phyloP scores from a whole-genome alignment of 2,329 filamentous ascomycete species.

The Graphiopsis chlorocephala region DNA sequence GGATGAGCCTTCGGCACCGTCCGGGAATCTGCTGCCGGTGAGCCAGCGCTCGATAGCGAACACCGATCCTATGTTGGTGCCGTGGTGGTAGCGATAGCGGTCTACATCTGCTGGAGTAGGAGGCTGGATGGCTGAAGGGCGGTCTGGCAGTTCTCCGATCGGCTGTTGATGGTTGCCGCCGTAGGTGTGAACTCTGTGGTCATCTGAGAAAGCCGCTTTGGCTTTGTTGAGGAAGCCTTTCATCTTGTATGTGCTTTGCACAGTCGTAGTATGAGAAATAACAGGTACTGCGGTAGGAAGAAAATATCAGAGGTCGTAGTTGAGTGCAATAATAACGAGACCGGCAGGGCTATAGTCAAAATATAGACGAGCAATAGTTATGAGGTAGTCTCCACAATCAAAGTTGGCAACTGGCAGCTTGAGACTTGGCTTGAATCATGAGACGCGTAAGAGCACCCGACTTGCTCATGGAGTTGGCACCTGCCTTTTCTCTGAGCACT shows the following conservation, averaged over 20 bases:
- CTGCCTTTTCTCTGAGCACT: not conserved
- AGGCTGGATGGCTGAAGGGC: constrained; percentile 33
- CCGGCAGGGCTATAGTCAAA: not conserved
- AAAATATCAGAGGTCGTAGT: not conserved
- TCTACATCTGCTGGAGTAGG: constrained; percentile 44
- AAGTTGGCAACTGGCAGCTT: constrained; percentile 8
- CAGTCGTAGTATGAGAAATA: not conserved
- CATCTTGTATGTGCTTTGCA: constrained; percentile 25
- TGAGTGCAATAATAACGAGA: not conserved
- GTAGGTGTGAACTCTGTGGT: constrained; percentile 12
- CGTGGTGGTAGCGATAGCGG: constrained; percentile 60
- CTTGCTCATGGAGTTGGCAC: not conserved
- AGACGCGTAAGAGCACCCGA: constrained; percentile 5
- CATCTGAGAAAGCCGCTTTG: constrained; percentile 32
- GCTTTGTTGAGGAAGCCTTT: constrained; percentile 40
- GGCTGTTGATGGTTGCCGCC: constrained; percentile 23
- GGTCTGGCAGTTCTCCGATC: constrained; percentile 23
- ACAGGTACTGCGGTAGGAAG: no score
- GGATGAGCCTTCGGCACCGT: constrained; percentile 42
- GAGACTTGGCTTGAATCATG: constrained; percentile 1
- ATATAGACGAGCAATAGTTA: constrained; percentile 10
- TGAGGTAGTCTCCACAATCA: not conserved
- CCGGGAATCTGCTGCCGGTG: constrained; percentile 49
- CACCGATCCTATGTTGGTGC: constrained; percentile 57
- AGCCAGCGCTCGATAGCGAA: constrained; percentile 63